These are phyloP conservation scores for Funneliformis geosporum DNA, from an alignment of 192 early-diverging fungal genomes.

Conservation along the genomic window DNA sequence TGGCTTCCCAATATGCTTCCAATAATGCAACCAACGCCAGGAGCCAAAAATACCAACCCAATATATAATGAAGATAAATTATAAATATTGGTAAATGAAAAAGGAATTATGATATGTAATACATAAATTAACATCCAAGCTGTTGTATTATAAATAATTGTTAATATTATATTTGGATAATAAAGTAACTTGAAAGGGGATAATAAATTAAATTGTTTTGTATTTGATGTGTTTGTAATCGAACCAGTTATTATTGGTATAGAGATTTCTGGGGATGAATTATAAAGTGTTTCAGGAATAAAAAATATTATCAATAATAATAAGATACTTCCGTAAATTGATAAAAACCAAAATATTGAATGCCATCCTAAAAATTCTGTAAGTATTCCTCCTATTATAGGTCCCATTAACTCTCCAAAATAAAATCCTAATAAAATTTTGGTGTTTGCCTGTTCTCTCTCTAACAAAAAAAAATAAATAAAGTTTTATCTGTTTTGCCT, in stretches of 20 bases:
- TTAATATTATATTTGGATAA: constrained; percentile 15
- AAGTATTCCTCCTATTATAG: constrained; percentile 40
- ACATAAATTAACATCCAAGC: neutral
- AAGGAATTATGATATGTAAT: neutral
- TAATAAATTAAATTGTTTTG: neutral
- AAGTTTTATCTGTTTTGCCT: neutral
- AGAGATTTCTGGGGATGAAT: neutral
- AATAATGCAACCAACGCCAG: constrained; percentile 40
- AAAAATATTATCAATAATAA: neutral
- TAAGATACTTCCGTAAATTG: constrained; percentile 30
- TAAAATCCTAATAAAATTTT: neutral
- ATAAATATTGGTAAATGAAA: neutral
- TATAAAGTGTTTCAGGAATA: neutral
- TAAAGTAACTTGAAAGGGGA: neutral
- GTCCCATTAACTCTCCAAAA: constrained; percentile 38
- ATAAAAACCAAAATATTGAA: constrained; percentile 40
- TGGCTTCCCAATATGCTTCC: constrained; percentile 42
- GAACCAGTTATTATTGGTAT: neutral
- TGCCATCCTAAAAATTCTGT: constrained; percentile 9
- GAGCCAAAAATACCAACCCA: constrained; percentile 35
- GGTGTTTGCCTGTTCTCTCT: neutral
- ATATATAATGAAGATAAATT: neutral
- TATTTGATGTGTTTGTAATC: neutral
- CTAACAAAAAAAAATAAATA: neutral
- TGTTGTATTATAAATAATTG: constrained; percentile 3